A percentile compares a stretch with the other conserved stretches of the same genome.
These are phyloP conservation scores for Nannizziopsis arthrosporioides DNA, from an alignment of 2,329 filamentous ascomycete genomes.

Conservation along the genomic window DNA sequence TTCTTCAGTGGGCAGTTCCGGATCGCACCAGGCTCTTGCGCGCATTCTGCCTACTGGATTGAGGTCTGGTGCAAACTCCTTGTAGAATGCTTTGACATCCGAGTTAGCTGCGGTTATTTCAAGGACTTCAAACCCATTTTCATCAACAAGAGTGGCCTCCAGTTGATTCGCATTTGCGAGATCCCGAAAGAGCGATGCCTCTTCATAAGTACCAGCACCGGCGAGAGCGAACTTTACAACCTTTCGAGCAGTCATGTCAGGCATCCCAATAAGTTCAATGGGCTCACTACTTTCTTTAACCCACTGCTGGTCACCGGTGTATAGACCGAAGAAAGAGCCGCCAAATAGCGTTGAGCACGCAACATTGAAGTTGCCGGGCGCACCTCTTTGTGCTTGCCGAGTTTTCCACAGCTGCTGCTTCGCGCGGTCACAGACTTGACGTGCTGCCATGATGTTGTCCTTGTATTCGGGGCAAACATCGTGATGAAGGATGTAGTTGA, in stretches of 20 bases:
- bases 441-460: slow-evolving; percentile 54
- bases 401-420: slow-evolving; percentile 54
- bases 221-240: slow-evolving; percentile 42
- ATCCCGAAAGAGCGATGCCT: slow-evolving; percentile 29
- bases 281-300: slow-evolving; percentile 10
- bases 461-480: slow-evolving; percentile 74
- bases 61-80: slow-evolving; percentile 32
- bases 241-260: slow-evolving; percentile 36
- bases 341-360: slow-evolving; percentile 59
- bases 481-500: slow-evolving; percentile 76
- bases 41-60: slow-evolving; percentile 43
- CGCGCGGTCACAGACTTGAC: slow-evolving; percentile 54
- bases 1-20: slow-evolving; percentile 30
- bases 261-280: slow-evolving; percentile 30
- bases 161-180: slow-evolving; percentile 28
- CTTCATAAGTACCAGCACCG: slow-evolving; percentile 34
- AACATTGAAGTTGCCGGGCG: slow-evolving; percentile 74
- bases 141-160: slow-evolving; percentile 36
- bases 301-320: slow-evolving; percentile 35
- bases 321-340: slow-evolving; percentile 38
- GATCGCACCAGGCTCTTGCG: slow-evolving; percentile 41
- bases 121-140: slow-evolving; percentile 51
- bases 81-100: slow-evolving; percentile 40
- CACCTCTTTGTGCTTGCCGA: slow-evolving; percentile 37
- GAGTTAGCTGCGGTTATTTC: slow-evolving; percentile 39